phyloP scores from a whole-genome alignment of 495 filamentous ascomycete species.

The Diplogelasinospora grovesii region DNA sequence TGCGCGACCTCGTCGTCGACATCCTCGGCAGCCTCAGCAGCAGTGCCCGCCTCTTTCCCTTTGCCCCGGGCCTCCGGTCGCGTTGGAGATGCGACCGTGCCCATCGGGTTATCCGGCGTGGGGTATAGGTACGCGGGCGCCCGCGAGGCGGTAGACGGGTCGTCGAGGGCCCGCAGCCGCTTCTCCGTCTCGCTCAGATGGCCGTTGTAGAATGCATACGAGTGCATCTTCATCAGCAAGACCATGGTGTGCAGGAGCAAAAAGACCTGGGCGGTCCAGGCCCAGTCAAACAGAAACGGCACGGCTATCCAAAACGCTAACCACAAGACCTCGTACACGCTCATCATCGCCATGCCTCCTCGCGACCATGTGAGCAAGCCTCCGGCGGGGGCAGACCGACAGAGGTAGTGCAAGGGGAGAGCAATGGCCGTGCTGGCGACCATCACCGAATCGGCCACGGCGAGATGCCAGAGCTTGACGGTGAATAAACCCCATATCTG shows the following conservation, averaged over 20 bases:
- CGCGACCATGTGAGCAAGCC: slow-evolving; percentile 64
- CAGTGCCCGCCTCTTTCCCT: slow-evolving; percentile 31
- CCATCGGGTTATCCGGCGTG: slow-evolving; percentile 49
- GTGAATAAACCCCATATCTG: slow-evolving; percentile 84
- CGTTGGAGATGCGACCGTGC: slow-evolving; percentile 29
- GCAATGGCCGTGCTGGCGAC: slow-evolving; percentile 63
- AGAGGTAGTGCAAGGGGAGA: slow-evolving; percentile 68
- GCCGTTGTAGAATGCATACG: slow-evolving; percentile 95
- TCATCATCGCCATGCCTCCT: slow-evolving; percentile 74
- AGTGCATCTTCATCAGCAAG: slow-evolving; percentile 97
- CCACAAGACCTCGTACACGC: slow-evolving; percentile 74
- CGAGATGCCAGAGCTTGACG: slow-evolving; percentile 81
- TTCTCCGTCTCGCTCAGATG: slow-evolving; percentile 84
- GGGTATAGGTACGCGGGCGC: slow-evolving; percentile 72
- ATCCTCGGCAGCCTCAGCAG: too few species aligned
- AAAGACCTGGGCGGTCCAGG: slow-evolving; percentile 90
- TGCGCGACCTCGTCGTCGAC: slow-evolving; percentile 50
- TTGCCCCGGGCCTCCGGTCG: slow-evolving; percentile 33
- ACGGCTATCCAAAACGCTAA: slow-evolving; percentile 77
- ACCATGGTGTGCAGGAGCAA: slow-evolving; percentile 85
- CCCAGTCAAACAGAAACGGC: slow-evolving; percentile 85
- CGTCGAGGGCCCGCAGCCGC: slow-evolving; percentile 70
- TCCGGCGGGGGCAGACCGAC: slow-evolving; percentile 41
- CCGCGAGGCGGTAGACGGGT: slow-evolving; percentile 61
- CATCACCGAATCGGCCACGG: slow-evolving; percentile 77